phyloP scores from a whole-genome alignment of 768 basidiomycete genomes.

The Agrocybe praecox region DNA sequence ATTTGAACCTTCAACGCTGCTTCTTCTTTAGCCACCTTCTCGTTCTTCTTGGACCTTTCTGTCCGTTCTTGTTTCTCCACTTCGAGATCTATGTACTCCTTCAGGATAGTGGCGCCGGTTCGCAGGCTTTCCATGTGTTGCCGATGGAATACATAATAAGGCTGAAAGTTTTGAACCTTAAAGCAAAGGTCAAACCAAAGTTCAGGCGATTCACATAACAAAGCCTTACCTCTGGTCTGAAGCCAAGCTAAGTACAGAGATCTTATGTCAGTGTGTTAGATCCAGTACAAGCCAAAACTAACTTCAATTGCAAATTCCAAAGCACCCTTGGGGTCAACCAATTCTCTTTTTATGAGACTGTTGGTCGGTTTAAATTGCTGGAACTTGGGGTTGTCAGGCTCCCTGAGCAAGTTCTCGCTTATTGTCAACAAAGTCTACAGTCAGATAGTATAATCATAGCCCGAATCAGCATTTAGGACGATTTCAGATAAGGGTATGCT shows the following conservation, averaged over 20 bases:
- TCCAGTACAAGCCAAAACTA: slow-evolving; percentile 27
- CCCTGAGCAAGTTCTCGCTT: slow-evolving; percentile 71
- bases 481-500: slow-evolving; percentile 15
- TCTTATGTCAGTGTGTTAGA: slow-evolving; percentile 11
- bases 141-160: slow-evolving; percentile 66
- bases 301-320: slow-evolving; percentile 83
- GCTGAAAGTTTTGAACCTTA: slow-evolving; percentile 74
- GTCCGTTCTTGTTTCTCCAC: slow-evolving; percentile 49
- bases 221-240: slow-evolving; percentile 60
- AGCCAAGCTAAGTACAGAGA: slow-evolving; percentile 59
- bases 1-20: slow-evolving; percentile 58
- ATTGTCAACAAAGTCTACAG: slow-evolving; percentile 66
- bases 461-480: slow-evolving; percentile 7
- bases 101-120: slow-evolving; percentile 66
- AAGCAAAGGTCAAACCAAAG: slow-evolving; percentile 10
- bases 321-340: slow-evolving; percentile 74
- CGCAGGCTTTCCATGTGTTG: slow-evolving; percentile 54
- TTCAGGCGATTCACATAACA: not conserved
- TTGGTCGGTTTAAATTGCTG: slow-evolving; percentile 81
- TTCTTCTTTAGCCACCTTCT: slow-evolving; percentile 59
- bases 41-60: slow-evolving; percentile 49
- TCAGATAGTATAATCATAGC: slow-evolving; percentile 17
- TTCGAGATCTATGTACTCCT: slow-evolving; percentile 60
- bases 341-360: slow-evolving; percentile 57
- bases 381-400: slow-evolving; percentile 75